Conservation (phyloP, 2,329 filamentous ascomycete species). For the Pseudogymnoascus sp. region DNA sequence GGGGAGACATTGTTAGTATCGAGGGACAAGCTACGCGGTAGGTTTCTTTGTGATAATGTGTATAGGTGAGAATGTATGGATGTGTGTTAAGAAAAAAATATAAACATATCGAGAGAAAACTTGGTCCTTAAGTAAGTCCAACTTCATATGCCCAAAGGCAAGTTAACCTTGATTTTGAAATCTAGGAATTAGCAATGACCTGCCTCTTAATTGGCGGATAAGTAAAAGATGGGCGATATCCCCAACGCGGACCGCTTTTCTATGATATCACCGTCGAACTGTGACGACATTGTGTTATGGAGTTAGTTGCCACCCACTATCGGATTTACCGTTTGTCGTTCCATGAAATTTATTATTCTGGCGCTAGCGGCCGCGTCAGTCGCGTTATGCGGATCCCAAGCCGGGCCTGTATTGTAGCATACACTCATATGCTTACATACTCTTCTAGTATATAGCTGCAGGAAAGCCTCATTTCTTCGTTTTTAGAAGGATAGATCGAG, state of each 20-base stretch:
- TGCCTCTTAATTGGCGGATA: background rate
- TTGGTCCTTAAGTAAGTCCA: background rate
- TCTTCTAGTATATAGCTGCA: too few species aligned
- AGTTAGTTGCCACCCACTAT: too few species aligned
- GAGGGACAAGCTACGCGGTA: background rate
- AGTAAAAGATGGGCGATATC: background rate
- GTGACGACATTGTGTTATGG: background rate
- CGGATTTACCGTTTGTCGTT: background rate
- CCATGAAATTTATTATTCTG: background rate
- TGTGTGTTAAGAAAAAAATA: background rate
- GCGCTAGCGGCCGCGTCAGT: background rate
- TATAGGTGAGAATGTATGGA: background rate
- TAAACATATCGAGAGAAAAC: background rate
- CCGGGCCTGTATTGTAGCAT: background rate
- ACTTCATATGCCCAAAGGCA: background rate
- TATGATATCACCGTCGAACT: background rate
- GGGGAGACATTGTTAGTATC: slow-evolving; percentile 21
- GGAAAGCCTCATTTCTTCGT: too few species aligned
- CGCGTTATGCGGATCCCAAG: background rate
- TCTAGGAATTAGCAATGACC: background rate
- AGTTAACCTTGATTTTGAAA: background rate
- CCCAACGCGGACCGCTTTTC: background rate
- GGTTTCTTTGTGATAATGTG: background rate
- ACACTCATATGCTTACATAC: too few species aligned
- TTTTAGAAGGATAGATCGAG: too few species aligned